A percentile compares a stretch with the other conserved stretches of the same genome.
Evolutionary conservation across 2,329 filamentous ascomycete species (phyloP).

Genomic region (Ophidiomyces ophidiicola): DNA sequence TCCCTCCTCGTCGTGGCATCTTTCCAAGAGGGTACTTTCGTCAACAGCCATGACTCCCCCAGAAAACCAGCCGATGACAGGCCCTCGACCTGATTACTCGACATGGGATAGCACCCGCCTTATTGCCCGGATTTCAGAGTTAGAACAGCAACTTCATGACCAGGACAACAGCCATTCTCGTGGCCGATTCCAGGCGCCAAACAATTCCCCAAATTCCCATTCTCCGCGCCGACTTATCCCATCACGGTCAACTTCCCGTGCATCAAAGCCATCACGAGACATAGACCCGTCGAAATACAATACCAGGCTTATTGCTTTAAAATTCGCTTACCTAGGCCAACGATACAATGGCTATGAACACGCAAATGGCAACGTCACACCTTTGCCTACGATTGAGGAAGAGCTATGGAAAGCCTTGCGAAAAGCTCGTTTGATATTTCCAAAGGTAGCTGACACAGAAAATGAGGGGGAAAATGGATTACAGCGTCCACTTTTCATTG

Average conservation of each 20-base stretch:
- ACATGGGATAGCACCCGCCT: conserved; percentile 58
- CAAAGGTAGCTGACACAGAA: conserved; percentile 31
- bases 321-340: conserved; percentile 85
- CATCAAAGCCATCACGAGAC: conserved; percentile 37
- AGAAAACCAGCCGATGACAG: not conserved
- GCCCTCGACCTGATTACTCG: conserved; percentile 16
- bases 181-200: conserved; percentile 28
- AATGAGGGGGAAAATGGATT: conserved; percentile 14
- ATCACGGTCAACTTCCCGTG: conserved; percentile 21
- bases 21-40: not conserved
- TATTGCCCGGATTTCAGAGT: conserved; percentile 52
- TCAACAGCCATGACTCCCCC: conserved; percentile 4
- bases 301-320: conserved; percentile 76
- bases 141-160: conserved; percentile 54
- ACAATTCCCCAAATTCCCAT: conserved; percentile 1
- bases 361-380: conserved; percentile 55
- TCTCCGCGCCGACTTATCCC: conserved; percentile 14
- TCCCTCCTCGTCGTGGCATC: not conserved
- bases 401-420: conserved; percentile 84
- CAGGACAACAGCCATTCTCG: conserved; percentile 13
- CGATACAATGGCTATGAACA: conserved; percentile 90
- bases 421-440: conserved; percentile 70
- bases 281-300: conserved; percentile 73
- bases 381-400: conserved; percentile 76
- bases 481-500: conserved; percentile 39